A percentile compares a stretch with the other conserved stretches of the same genome.
Evolutionary conservation across 2,329 filamentous ascomycete species (phyloP).

Genomic region (Aspergillus japonicus): DNA sequence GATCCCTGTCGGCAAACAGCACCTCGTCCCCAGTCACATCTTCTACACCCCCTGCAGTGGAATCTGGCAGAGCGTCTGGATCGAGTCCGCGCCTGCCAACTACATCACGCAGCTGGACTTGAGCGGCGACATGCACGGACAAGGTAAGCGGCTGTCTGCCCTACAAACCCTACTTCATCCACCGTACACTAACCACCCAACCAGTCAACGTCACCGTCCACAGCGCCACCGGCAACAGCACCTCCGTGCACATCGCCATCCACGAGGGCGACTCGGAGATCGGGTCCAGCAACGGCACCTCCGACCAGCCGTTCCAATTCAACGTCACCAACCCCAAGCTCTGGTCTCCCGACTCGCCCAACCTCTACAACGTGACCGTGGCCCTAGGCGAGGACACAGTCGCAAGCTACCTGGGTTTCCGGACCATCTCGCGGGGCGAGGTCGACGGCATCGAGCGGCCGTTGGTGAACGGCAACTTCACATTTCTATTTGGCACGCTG

Average conservation of each 20-base stretch:
- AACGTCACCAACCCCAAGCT: slow-evolving; percentile 54
- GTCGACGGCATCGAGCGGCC: slow-evolving; percentile 61
- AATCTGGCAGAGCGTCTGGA: slow-evolving; percentile 73
- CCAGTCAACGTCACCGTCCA: slow-evolving; percentile 58
- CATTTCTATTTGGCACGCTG: slow-evolving; percentile 66
- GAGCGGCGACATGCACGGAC: slow-evolving; percentile 56
- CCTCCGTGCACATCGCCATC: slow-evolving; percentile 40
- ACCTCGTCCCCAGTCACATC: slow-evolving; percentile 53
- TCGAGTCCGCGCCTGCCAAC: slow-evolving; percentile 60
- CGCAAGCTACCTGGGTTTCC: slow-evolving; percentile 67
- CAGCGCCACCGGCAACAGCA: slow-evolving; percentile 41
- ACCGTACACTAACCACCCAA: not conserved
- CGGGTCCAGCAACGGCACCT: slow-evolving; percentile 44
- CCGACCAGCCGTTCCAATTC: slow-evolving; percentile 57
- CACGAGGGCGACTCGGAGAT: slow-evolving; percentile 43
- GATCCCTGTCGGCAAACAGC: slow-evolving; percentile 68
- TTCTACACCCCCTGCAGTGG: slow-evolving; percentile 72
- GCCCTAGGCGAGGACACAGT: slow-evolving; percentile 54
- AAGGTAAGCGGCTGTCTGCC: slow-evolving; percentile 28
- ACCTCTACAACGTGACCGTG: slow-evolving; percentile 63
- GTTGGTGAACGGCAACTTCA: slow-evolving; percentile 66
- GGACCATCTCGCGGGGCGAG: slow-evolving; percentile 58
- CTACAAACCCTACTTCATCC: no score
- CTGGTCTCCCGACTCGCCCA: slow-evolving; percentile 65
- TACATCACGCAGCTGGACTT: slow-evolving; percentile 62